Base-by-base conservation (phyloP, 1,284 basidiomycete species). In the Marasmius oreades region DNA sequence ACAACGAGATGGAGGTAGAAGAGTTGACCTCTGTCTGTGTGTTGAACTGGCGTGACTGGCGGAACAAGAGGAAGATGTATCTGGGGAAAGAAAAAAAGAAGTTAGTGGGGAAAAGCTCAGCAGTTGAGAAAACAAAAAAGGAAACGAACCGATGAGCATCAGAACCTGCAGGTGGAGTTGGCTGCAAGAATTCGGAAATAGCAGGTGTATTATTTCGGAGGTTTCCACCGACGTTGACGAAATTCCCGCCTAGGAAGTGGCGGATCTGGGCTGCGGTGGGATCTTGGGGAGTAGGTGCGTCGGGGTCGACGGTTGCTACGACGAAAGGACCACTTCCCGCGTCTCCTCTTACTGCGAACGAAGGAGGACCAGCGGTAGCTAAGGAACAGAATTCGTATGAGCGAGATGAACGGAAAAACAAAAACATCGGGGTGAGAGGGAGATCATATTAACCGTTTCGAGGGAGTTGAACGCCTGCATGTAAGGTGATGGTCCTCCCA, bases 261-360 rank as follows among this genome's bases (percentile, higher is more conserved):
- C 78, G 67, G 56, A 77, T 74, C 56, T 79, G 72, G 1, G 75
- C 67, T n/a, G 63, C 59, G 2, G 70, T 73, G 20, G 67, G 64
- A 53, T 73, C 71, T 56, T 79, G 74, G 0, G 77, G 77, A 6
- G 75, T 77, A 8, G 78, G 77, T 0, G 75, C 78, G 63, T 81
- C 78, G 8, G 77, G 79, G 57, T 80, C 79, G 46, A 81, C 69
- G 56, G 80, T 67, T 4, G 70, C 70, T n/a, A 81, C 58, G 12
- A 80, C 73, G 62, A 74, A 79, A 2, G 71, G 70, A 53, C 65
- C 59, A 33, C n/a, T 46, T 26, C 16, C 23, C 22, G 18, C 14
- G 23, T n/a, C n/a, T n/a, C 5, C 28, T 10, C 28, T 4, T 10
- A 31, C 28, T 31, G 5, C 28, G 10, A 31, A 31, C 5, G 10